A percentile compares a stretch with the other conserved stretches of the same genome.
Evolutionary conservation across 768 basidiomycete species (phyloP).

Genomic region (Pulveroboletus sp.): DNA sequence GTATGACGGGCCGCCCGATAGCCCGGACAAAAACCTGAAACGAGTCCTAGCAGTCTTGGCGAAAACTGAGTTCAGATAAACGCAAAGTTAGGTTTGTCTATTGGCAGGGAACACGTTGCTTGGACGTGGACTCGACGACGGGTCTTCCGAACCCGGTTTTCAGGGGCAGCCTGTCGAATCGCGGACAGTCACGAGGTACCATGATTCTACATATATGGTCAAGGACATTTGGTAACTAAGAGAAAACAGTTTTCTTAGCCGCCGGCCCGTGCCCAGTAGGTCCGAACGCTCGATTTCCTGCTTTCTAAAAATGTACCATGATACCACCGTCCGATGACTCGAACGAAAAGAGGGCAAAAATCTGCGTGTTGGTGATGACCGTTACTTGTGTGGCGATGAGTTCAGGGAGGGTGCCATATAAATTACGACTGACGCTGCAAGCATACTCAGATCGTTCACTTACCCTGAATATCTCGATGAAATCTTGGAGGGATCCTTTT

Average conservation of each 20-base stretch:
- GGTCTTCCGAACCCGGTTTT: background rate
- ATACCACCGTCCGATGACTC: too few species aligned
- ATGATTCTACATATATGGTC: constrained; percentile 2
- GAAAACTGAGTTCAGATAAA: background rate
- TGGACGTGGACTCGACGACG: background rate
- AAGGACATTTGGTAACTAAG: background rate
- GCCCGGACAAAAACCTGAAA: background rate
- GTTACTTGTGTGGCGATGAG: constrained; percentile 47
- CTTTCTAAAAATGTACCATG: constrained; percentile 42
- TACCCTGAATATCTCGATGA: constrained; percentile 59
- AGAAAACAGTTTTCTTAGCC: too few species aligned
- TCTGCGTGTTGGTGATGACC: constrained; percentile 55
- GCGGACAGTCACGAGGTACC: constrained; percentile 4
- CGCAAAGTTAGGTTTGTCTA: constrained; percentile 20
- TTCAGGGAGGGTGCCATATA: constrained; percentile 55
- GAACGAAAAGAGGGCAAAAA: too few species aligned
- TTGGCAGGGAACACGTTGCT: constrained; percentile 7
- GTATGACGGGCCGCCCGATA: too few species aligned
- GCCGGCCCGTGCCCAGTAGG: constrained; percentile 47
- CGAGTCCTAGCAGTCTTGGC: background rate
- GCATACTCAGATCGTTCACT: background rate
- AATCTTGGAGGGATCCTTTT: constrained; percentile 53
- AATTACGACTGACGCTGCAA: background rate
- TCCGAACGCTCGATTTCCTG: constrained; percentile 52
- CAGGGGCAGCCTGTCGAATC: constrained; percentile 11